Evolutionary conservation across 495 filamentous ascomycete species (phyloP), one percentile per base, ranked within the genome.

Genomic region (Xylaria grammica): DNA sequence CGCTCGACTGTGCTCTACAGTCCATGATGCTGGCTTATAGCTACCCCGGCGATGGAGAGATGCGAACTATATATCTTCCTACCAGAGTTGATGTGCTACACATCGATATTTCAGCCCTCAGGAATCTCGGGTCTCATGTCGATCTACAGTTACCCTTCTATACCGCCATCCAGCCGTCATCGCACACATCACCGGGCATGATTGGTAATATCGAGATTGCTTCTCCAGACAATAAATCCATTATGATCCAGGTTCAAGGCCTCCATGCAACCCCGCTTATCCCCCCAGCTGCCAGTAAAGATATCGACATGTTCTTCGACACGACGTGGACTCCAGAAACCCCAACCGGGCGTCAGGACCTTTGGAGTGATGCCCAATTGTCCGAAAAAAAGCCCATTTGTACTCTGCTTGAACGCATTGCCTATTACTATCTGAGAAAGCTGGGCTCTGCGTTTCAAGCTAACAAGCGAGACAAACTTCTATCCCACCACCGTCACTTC

Each of bases 71-170:
- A 4, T 64, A 73, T 26, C 44, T 78, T 2, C 75, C 74, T 26
- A 69, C 42, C 5, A 49, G 8, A 10, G 74, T 74, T 48, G 13
- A 51, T 4, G n/a, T 17, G 6, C 46, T 73, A 7, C 27, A n/a
- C 10, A 50, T 74, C 58, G 69, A 70, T 42, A 53, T 54, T n/a
- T 17, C 20, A 24, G 45, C 20, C 45, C 15, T 5, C 19, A 20
- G 17, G n/a, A 6, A 27, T 3, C 29, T 5, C 38, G n/a, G 20
- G 36, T 5, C 20, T 4, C 10, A 1, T 15, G 27, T 20, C 20
- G 26, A 27, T n/a, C 61, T 24, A 75, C 8, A 64, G 79, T 5
- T 76, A 81, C 22, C 58, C 63, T 46, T 65, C 78, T 54, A 67
- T 60, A 29, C 19, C 30, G 20, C n/a, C 20, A 26, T 22, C 1